Percentiles rank a stretch among this genome's conserved stretches.
phyloP scores from a whole-genome alignment of 768 basidiomycete genomes.

The Boletus rubropictus region DNA sequence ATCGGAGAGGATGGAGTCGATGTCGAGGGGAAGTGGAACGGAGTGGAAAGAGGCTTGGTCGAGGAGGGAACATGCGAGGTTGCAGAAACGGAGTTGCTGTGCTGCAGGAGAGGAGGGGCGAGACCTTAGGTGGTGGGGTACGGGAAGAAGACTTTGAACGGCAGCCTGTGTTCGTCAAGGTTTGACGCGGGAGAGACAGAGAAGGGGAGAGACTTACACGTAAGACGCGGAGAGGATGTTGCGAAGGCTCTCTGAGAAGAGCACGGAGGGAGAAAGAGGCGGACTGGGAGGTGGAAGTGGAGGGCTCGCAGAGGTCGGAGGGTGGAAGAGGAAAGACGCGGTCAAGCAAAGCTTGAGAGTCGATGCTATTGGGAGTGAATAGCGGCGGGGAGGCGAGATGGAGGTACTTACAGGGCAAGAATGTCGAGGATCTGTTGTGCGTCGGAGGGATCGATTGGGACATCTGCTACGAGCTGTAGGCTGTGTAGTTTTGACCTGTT shows the following conservation, averaged over 20 bases:
- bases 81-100: constrained; percentile 70
- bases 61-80: constrained; percentile 65
- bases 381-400: not conserved
- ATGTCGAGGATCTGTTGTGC: constrained; percentile 56
- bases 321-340: constrained; percentile 61
- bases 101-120: constrained; percentile 55
- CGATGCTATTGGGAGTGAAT: constrained; percentile 40
- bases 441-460: constrained; percentile 39
- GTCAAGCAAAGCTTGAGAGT: constrained; percentile 73
- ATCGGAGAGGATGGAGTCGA: constrained; percentile 39
- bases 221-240: constrained; percentile 50
- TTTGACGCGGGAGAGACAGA: constrained; percentile 10
- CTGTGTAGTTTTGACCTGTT: constrained; percentile 17
- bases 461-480: constrained; percentile 40
- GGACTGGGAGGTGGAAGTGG: constrained; percentile 33
- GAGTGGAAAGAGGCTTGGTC: constrained; percentile 58
- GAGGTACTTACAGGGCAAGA: constrained; percentile 44
- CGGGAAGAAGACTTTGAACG: constrained; percentile 61
- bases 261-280: constrained; percentile 47
- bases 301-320: constrained; percentile 35
- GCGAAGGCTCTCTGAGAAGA: constrained; percentile 48
- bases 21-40: constrained; percentile 40
- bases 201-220: constrained; percentile 40
- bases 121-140: constrained; percentile 63
- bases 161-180: constrained; percentile 42